Evolutionary conservation across 441 rosid genomes (phyloP), one percentile per base, ranked within the genome.

Genomic region (Melianthus villosus): DNA sequence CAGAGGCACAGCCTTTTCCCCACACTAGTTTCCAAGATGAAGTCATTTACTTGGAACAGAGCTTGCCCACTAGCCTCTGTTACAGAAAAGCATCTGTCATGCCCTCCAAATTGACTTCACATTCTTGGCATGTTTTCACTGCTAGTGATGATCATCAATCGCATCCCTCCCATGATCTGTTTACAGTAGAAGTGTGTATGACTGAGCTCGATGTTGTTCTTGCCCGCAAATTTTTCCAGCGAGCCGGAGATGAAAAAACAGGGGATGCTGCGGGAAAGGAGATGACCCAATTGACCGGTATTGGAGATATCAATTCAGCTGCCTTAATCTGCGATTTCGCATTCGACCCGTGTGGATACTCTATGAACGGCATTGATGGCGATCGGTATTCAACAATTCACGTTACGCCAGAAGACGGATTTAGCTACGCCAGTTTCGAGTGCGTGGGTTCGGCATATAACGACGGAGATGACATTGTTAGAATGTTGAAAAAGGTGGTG

Each of bases 301-400:
- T 84, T 9, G 60, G 50, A 0, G 68, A 49, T 16, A 81, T 84
- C 40, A 84, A 72, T 46, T 89, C 89, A 0, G 54, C 57, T 9
- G 72, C 96, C 0, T 62, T 67, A 20, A 59, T 89, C 0, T 79
- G 98, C 34, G 98, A 89, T 37, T 89, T 79, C 20, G 98, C 73
- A 3, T 89, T 89, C 41, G 96, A 89, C 36, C 96, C 98, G 0
- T 89, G 96, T 32, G 98, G 98, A 0, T 89, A 89, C 66, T 89
- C 98, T 10, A 89, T 89, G 98, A 89, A 89, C 7, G 85, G 92
- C 39, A 70, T 89, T 14, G 83, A 78, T 35, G 68, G 75, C 0
- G 86, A 79, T 18, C 73, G 79, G 15, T 89, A 84, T 71, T 89
- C 98, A 1, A 89, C 98, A 4, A 79, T 89, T 31, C 98, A 89